phyloP scores from a whole-genome alignment of 179 eudicot species.

The Beta macrorhiza region DNA sequence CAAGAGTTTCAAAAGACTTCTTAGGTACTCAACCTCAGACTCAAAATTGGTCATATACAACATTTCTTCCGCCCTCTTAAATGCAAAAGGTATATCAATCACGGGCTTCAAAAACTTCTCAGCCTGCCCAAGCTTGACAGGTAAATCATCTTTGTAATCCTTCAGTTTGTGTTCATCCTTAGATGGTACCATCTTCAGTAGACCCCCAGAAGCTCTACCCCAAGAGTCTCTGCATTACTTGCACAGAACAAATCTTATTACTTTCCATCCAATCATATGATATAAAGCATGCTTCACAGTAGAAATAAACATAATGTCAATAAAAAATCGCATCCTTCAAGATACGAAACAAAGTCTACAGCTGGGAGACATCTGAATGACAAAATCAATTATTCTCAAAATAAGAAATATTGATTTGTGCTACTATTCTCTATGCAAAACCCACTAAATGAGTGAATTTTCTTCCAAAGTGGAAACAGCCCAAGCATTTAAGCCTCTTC shows the following conservation, averaged over 20 bases:
- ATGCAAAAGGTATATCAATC: slow-evolving; percentile 83
- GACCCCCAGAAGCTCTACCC: slow-evolving; percentile 84
- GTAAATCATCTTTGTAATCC: slow-evolving; percentile 82
- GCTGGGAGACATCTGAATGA: too few species aligned
- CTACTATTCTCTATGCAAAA: too few species aligned
- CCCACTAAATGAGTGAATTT: too few species aligned
- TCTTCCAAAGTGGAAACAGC: too few species aligned
- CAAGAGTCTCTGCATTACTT: slow-evolving; percentile 87
- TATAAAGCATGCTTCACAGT: neutral
- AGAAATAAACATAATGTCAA: neutral
- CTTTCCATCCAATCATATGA: neutral
- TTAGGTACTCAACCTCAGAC: slow-evolving; percentile 81
- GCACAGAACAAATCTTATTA: slow-evolving; percentile 20
- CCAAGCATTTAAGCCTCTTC: too few species aligned
- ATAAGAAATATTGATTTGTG: too few species aligned
- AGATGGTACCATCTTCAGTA: slow-evolving; percentile 89
- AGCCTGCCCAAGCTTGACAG: slow-evolving; percentile 83
- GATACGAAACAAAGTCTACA: too few species aligned
- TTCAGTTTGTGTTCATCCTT: slow-evolving; percentile 87
- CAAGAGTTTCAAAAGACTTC: slow-evolving; percentile 78
- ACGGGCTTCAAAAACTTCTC: slow-evolving; percentile 87
- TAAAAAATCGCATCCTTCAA: neutral
- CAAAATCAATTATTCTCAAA: too few species aligned
- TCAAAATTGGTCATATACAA: slow-evolving; percentile 81
- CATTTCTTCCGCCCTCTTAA: slow-evolving; percentile 83